Evolutionary conservation across 148 eudicot genomes (phyloP), one percentile per base, ranked within the genome.

Genomic region (Rhododendron vialii): DNA sequence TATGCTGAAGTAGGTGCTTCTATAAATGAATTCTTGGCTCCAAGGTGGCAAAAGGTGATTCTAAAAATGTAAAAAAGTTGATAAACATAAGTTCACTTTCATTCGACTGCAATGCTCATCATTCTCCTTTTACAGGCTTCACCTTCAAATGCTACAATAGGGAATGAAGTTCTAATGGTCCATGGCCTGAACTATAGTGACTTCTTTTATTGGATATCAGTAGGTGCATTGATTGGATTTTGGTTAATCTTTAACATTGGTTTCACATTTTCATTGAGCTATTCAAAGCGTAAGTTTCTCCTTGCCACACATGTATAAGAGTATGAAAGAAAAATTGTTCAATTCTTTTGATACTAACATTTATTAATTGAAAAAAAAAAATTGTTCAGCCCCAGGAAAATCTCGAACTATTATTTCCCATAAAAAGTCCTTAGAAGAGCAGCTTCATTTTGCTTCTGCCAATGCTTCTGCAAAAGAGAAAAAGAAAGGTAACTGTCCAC

Each of bases 21-120:
- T 3, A 51, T 91, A n/a, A 95, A 94, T 87, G 98, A 95, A 86
- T 95, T 95, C 84, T 92, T 89, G 12, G 93, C 94, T 45, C 91
- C 95, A 55, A 85, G 96, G 36, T 95, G 98, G 98, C 88, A 89
- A 84, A 90, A 88, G 90, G 93, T 92, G 71, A 86, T 35, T 18
- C 28, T 24, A 63, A 22, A 63, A 55, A 24, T 22, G 26, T 63
- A 63, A 24, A 10, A 22, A 63, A 57, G 61, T 57, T 57, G 22
- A 18, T 57, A 15, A 57, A 55, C 20, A 57, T 18, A 57, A 17
- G 61, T 57, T 57, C 61, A 5, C 18, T 57, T 57, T 18, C 61
- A 17, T 57, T 4, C 18, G 61, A 57, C 22, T 57, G 24, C 22
- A 20, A 18, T 57, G 24, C 61, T 17, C 61, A 57, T 57, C 61